phyloP scores from a whole-genome alignment of 1,284 basidiomycete genomes.

The Phenoliferia sp. region DNA sequence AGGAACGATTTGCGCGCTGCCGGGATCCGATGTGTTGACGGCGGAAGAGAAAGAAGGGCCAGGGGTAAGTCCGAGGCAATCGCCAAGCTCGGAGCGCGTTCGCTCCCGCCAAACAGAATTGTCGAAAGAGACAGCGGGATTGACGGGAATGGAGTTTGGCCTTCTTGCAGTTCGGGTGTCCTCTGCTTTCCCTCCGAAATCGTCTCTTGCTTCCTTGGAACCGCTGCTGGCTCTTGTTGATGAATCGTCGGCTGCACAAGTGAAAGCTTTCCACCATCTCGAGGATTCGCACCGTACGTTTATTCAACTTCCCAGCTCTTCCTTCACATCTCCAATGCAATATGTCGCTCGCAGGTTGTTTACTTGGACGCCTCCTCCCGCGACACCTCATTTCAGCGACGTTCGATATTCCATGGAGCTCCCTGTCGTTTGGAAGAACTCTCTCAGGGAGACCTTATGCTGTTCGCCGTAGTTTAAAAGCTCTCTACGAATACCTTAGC shows the following conservation, averaged over 20 bases:
- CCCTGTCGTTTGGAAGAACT: not conserved
- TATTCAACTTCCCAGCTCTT: not conserved
- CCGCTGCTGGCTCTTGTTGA: conserved; percentile 8
- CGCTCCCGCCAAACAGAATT: too few species aligned
- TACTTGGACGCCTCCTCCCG: conserved; percentile 65
- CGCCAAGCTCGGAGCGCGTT: too few species aligned
- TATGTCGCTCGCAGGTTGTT: conserved; percentile 51
- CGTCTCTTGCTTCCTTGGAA: not conserved
- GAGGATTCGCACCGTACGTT: conserved; percentile 22
- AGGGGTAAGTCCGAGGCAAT: too few species aligned
- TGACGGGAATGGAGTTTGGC: not conserved
- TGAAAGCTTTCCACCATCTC: conserved; percentile 14
- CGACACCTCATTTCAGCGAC: conserved; percentile 52
- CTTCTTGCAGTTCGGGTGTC: not conserved
- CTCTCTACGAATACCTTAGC: not conserved
- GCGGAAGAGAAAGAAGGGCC: too few species aligned
- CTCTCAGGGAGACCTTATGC: conserved; percentile 11
- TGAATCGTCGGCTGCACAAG: not conserved
- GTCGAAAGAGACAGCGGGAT: too few species aligned
- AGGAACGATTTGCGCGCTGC: too few species aligned
- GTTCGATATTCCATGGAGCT: not conserved
- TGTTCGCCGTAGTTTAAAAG: not conserved
- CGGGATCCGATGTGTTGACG: too few species aligned
- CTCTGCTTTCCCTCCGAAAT: not conserved
- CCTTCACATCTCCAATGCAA: too few species aligned